Evolutionary conservation across 73 alveolate genomes (phyloP).

Genomic region (Paramecium caudatum): DNA sequence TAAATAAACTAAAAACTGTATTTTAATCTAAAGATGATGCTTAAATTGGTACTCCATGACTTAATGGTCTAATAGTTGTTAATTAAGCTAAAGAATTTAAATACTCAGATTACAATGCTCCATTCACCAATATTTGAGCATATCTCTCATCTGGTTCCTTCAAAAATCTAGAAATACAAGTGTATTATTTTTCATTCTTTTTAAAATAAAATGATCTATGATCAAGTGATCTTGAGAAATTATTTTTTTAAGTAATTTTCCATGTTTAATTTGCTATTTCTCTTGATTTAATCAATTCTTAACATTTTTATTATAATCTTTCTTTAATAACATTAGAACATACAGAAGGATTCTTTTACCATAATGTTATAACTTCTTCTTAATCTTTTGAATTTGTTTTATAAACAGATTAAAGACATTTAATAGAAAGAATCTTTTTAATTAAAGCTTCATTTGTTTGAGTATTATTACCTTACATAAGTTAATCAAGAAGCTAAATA

Average conservation of each 20-base stretch:
- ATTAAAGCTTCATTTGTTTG: not conserved
- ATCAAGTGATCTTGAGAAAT: conserved; percentile 72
- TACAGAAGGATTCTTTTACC: conserved; percentile 49
- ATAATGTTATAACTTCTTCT: conserved; percentile 66
- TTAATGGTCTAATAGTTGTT: conserved; percentile 51
- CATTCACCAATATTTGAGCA: not conserved
- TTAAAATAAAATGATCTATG: conserved; percentile 77
- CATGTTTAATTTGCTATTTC: conserved; percentile 65
- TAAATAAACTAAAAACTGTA: conserved; percentile 31
- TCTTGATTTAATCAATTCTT: conserved; percentile 69
- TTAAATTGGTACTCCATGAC: not conserved
- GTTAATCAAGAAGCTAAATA: conserved; percentile 2
- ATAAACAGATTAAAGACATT: conserved; percentile 33
- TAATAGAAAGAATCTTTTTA: conserved; percentile 3
- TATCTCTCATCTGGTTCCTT: conserved; percentile 62
- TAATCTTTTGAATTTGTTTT: conserved; percentile 40
- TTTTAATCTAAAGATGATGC: not conserved
- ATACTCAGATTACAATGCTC: not conserved
- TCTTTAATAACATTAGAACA: conserved; percentile 62
- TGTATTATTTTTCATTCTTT: conserved; percentile 69
- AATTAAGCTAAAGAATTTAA: conserved; percentile 39
- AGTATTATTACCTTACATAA: not conserved
- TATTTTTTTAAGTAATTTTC: conserved; percentile 67
- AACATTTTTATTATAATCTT: conserved; percentile 54
- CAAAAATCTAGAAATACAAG: conserved; percentile 46